These are phyloP conservation scores for Calamus simplicifolius DNA, from an alignment of 176 grass and related monocot species.

Conservation along the genomic window DNA sequence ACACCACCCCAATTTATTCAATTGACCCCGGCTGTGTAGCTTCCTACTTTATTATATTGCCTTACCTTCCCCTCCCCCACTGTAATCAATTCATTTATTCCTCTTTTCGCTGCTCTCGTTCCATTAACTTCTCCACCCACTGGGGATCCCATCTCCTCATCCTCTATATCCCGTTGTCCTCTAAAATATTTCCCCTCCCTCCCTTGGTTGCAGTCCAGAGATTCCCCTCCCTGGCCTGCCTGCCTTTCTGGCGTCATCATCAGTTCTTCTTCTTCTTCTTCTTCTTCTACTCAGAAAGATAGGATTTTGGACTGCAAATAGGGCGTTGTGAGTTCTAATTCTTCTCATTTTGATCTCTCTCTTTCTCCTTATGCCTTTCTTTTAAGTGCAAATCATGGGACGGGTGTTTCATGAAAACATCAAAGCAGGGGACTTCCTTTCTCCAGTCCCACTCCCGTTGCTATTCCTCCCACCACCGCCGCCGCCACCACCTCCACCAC, in stretches of 20 bases:
- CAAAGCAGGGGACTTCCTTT: not conserved
- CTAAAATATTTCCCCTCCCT: not conserved
- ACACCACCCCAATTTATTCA: no score
- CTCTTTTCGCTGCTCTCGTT: not conserved
- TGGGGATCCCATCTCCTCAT: not conserved
- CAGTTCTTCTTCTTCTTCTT: not conserved
- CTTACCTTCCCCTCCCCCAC: not conserved
- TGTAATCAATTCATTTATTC: slow-evolving; percentile 1
- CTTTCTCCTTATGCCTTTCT: not conserved
- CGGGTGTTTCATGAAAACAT: not conserved
- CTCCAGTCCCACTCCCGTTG: not conserved
- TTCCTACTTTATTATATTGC: no score
- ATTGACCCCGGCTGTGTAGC: no score
- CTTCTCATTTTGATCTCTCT: not conserved
- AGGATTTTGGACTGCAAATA: not conserved
- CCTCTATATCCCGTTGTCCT: not conserved
- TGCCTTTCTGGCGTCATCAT: not conserved
- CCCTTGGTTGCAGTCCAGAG: no score
- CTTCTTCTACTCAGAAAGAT: no score
- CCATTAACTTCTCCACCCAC: slow-evolving; percentile 1
- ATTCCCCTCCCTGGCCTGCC: not conserved
- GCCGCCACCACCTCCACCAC: not conserved
- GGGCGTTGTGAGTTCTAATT: not conserved
- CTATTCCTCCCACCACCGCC: no score
- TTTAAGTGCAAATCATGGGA: not conserved